Conservation (phyloP, 257 asterid species). For the Nicotiana undulata region DNA sequence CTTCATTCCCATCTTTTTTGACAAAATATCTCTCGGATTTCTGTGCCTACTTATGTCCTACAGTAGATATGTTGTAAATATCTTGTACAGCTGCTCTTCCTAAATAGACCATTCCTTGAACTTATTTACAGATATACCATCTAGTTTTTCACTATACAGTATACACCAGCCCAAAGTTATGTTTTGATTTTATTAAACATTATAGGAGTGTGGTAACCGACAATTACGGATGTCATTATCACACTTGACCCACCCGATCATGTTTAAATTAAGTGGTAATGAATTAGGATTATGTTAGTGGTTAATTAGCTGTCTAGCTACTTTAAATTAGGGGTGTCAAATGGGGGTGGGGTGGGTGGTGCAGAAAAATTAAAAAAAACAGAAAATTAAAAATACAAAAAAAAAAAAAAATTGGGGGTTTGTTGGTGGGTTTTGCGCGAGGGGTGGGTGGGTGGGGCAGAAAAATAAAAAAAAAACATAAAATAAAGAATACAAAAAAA, state of each 20-base stretch:
- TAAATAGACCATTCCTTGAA: not conserved
- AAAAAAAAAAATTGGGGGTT: too few relatives aligned
- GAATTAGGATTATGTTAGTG: conserved; percentile 14
- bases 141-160: not conserved
- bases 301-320: not conserved
- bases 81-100: not conserved
- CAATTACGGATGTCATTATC: conserved; percentile 3
- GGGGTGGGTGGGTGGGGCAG: too few relatives aligned
- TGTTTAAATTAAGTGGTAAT: not conserved
- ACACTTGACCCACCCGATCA: not conserved
- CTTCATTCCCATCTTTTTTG: conserved; percentile 23
- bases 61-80: not conserved
- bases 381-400: too few relatives aligned
- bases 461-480: too few relatives aligned
- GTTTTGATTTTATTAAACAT: too few relatives aligned
- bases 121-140: conserved; percentile 24
- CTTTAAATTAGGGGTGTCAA: too few relatives aligned
- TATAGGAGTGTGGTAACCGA: not conserved
- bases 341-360: too few relatives aligned
- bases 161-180: too few relatives aligned
- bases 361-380: too few relatives aligned
- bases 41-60: not conserved
- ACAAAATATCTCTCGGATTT: not conserved
- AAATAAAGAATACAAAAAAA: too few relatives aligned
- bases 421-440: too few relatives aligned